Evolutionary conservation across 257 asterid genomes (phyloP).

Genomic region (Salvia hispanica): DNA sequence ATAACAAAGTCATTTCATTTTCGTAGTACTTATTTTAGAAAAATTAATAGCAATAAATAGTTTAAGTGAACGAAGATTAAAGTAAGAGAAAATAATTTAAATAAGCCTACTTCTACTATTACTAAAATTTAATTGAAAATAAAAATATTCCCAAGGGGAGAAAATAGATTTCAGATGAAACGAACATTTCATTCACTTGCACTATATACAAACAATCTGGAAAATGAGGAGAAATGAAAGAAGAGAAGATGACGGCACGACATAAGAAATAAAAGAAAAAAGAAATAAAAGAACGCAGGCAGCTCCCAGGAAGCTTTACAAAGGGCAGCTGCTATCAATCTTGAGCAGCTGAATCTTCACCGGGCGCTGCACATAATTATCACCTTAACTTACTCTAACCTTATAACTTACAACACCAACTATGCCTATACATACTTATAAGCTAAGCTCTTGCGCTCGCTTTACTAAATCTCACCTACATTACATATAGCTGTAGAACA

Average conservation of each 20-base stretch:
- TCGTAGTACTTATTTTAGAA: too few species aligned
- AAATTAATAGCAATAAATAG: too few species aligned
- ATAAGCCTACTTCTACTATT: too few species aligned
- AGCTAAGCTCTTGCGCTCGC: conserved; percentile 22
- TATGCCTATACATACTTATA: conserved; percentile 25
- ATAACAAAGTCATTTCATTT: too few species aligned
- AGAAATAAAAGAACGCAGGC: conserved; percentile 16
- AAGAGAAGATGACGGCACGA: neutral
- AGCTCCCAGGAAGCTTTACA: conserved; percentile 43
- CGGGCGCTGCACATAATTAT: conserved; percentile 24
- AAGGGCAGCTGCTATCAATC: conserved; percentile 20
- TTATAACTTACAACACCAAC: conserved; percentile 9
- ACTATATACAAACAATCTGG: conserved; percentile 29
- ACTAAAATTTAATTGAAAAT: too few species aligned
- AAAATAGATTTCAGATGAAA: too few species aligned
- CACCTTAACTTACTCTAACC: neutral
- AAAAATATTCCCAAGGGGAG: too few species aligned
- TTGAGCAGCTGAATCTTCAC: conserved; percentile 35
- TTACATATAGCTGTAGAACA: conserved; percentile 34
- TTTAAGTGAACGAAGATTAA: too few species aligned
- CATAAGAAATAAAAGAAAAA: too few species aligned
- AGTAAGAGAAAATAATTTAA: too few species aligned
- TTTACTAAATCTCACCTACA: neutral
- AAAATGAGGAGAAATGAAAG: conserved; percentile 33
- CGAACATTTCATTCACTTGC: neutral